Base-by-base conservation (phyloP, 108 stramenopile species). In the Cyclotella choctawhatcheeana region DNA sequence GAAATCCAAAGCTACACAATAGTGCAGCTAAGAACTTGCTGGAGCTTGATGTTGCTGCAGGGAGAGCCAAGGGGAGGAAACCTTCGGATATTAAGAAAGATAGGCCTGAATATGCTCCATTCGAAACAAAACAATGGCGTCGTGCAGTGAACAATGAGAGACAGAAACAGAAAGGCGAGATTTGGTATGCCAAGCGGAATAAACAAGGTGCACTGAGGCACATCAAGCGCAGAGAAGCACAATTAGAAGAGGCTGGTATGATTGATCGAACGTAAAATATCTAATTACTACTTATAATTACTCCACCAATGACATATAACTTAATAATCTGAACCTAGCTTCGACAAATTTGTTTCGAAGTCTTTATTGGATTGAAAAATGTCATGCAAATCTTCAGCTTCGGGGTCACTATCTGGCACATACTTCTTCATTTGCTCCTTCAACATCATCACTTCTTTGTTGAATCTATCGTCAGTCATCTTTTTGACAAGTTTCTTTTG, bases 371-470 rank as follows among this genome's bases (percentile, higher is more conserved):
- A n/a, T 50, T 50, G n/a, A 18, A n/a, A 4, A n/a, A 50, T 8
- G n/a, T 50, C 48, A 50, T 10, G 13, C 6, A 50, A 50, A 50
- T 50, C 48, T 8, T 40, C 37, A 6, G 6, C 37, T n/a, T 50
- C 48, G 16, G 48, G 48, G n/a, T 50, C 48, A 4, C 16, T n/a
- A 50, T 50, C 48, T n/a, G 48, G 48, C 48, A n/a, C n/a, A n/a
- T 50, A n/a, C n/a, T 8, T 50, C n/a, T 50, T 50, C 16, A 50
- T 50, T 50, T 50, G 48, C n/a, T 50, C n/a, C 48, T 50, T n/a
- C 8, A 50, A 50, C 17, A n/a, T n/a, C 48, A 50, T 50, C n/a
- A 50, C 8, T n/a, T 50, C 16, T 50, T n/a, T 8, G 4, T n/a
- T 16, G 17, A 50, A 50, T 50, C 48, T 50, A 8, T 50, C 48